Percentiles rank a stretch among this genome's conserved stretches.
phyloP scores from a whole-genome alignment of 23 red algal species.

The Gracilaria caudata region DNA sequence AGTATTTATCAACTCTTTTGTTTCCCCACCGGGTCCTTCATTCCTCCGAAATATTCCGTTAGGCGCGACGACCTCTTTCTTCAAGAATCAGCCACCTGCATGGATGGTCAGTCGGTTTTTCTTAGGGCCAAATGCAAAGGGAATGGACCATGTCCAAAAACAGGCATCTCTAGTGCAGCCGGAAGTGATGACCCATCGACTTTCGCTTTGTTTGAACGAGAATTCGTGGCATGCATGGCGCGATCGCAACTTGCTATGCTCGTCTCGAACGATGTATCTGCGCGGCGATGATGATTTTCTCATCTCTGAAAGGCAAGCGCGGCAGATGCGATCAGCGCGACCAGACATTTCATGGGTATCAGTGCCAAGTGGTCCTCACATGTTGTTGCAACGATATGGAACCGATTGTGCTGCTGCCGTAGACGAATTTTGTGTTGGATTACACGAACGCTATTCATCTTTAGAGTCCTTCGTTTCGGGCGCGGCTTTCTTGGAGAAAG shows the following conservation, averaged over 20 bases:
- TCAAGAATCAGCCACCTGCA: constrained; percentile 21
- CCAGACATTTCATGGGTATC: constrained; percentile 34
- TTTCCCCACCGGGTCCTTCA: constrained; percentile 24
- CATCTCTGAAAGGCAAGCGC: neutral
- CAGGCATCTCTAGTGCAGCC: constrained; percentile 17
- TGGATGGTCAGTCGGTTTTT: constrained; percentile 48
- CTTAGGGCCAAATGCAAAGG: constrained; percentile 20
- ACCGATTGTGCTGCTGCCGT: neutral
- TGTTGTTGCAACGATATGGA: constrained; percentile 36
- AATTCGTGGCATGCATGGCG: constrained; percentile 45
- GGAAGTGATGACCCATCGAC: constrained; percentile 41
- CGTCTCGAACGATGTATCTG: constrained; percentile 27
- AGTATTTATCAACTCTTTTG: constrained; percentile 52
- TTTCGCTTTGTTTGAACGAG: neutral
- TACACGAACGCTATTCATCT: constrained; percentile 2
- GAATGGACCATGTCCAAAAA: constrained; percentile 29
- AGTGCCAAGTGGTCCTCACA: constrained; percentile 35
- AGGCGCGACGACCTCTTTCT: neutral
- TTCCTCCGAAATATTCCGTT: constrained; percentile 21
- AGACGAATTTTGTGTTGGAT: constrained; percentile 11
- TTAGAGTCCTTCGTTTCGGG: constrained; percentile 11
- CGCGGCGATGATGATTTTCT: constrained; percentile 32
- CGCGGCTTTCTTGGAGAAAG: constrained; percentile 9
- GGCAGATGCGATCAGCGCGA: constrained; percentile 32
- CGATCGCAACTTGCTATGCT: neutral